Conservation (phyloP, 2,329 filamentous ascomycete genomes). For the Xylariomycetidae sp. region DNA sequence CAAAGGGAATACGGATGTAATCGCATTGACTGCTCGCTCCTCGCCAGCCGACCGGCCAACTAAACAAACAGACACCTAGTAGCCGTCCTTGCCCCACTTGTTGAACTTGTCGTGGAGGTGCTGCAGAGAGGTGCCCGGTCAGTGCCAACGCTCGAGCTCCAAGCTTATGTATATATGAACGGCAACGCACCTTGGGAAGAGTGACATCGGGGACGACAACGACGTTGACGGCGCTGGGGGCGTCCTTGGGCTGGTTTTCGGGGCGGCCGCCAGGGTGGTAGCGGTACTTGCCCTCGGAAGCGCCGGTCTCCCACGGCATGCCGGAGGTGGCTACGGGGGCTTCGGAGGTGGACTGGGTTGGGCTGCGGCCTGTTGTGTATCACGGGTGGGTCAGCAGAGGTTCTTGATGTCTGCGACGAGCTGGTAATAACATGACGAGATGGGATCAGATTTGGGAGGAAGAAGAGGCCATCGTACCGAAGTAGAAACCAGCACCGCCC, state of each 20-base stretch:
- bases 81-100: constrained; percentile 99
- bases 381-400: background rate
- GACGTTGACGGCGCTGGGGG: constrained; percentile 90
- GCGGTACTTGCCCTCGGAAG: constrained; percentile 61
- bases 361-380: constrained; percentile 57
- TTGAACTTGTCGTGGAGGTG: constrained; percentile 95
- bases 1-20: constrained; percentile 7
- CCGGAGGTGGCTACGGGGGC: constrained; percentile 69
- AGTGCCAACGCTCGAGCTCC: background rate
- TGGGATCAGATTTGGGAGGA: constrained; percentile 1
- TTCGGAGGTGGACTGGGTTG: constrained; percentile 68
- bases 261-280: constrained; percentile 83
- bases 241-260: constrained; percentile 71
- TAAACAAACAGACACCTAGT: constrained; percentile 34
- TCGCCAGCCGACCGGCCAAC: no score
- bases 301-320: constrained; percentile 85
- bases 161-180: constrained; percentile 3
- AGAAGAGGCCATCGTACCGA: constrained; percentile 49
- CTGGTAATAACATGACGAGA: no score
- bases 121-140: constrained; percentile 39
- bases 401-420: background rate
- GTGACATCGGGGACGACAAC: constrained; percentile 92
- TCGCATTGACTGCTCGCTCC: no score
- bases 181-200: constrained; percentile 67
- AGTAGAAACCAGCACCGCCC: constrained; percentile 83